These are phyloP conservation scores for Flaveria ramosissima DNA, from an alignment of 129 eudicot species.

Conservation along the genomic window DNA sequence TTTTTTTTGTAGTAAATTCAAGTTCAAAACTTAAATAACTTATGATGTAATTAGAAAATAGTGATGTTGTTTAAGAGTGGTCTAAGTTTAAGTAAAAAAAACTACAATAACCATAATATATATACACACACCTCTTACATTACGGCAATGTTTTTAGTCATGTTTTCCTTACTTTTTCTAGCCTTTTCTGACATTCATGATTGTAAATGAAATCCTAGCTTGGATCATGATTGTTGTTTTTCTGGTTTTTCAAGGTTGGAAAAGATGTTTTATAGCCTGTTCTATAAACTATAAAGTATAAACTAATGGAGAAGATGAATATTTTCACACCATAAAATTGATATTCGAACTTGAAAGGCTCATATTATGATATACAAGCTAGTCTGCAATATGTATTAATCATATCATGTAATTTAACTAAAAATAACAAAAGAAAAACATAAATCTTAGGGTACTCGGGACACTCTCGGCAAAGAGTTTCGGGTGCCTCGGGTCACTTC, in stretches of 20 bases:
- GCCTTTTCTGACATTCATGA: slow-evolving; percentile 18
- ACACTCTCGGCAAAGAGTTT: too few relatives aligned
- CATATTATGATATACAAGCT: background rate
- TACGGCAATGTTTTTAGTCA: background rate
- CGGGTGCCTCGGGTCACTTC: too few relatives aligned
- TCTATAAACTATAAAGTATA: background rate
- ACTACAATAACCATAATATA: background rate
- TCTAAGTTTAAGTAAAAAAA: too few relatives aligned
- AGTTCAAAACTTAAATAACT: too few relatives aligned
- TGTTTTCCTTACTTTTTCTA: too few relatives aligned
- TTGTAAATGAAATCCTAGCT: slow-evolving; percentile 23
- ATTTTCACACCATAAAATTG: background rate
- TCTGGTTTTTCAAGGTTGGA: slow-evolving; percentile 5
- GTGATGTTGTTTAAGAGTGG: too few relatives aligned
- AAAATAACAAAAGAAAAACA: too few relatives aligned
- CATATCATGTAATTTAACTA: background rate
- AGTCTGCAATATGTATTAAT: too few relatives aligned
- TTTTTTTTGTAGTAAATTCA: too few relatives aligned
- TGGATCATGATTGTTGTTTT: slow-evolving; percentile 30
- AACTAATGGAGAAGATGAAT: background rate
- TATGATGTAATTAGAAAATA: too few relatives aligned
- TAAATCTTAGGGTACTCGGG: too few relatives aligned
- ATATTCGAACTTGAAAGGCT: background rate
- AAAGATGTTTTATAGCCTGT: slow-evolving; percentile 10
- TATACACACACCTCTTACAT: slow-evolving; percentile 1